Base-by-base conservation (phyloP, 75 land plant species). In the Picea glauca region DNA sequence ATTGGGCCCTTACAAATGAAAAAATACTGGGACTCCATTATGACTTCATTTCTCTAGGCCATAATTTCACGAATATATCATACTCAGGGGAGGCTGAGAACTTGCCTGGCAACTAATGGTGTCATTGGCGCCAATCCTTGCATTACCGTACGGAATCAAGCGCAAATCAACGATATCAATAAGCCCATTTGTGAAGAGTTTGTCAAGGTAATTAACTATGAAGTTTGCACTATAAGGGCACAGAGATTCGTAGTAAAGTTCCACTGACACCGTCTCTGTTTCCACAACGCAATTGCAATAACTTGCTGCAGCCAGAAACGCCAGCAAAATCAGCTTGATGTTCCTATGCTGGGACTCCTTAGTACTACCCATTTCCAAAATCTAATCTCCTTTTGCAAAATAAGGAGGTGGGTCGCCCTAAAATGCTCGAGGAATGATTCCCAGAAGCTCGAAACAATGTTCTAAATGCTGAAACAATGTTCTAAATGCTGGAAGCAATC, bases 141-240 rank as follows among this genome's bases (percentile, higher is more conserved):
- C 93, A 77, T 93, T 93, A 13, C 93, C 95, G 30, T 83, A 93
- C 14, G 95, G 94, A 58, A 91, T 77, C 75, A 93, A 84, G 17
- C 78, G 76, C 43, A 93, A 86, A 58, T 93, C 91, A 66, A 89
- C 86, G 56, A 89, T 79, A 43, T 84, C 81, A 65, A 87, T 82
- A 80, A 93, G 79, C 11, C 82, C 95, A 66, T 82, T 73, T 32
- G 74, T 64, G 78, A 93, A 87, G 75, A 93, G 66, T 72, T 84
- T 85, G 8, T 26, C 15, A 20, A 93, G 86, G 58, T 82, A 40
- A 62, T 93, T 88, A 66, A 87, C 86, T 58, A 92, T 76, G 83
- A 90, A 91, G 32, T 79, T 80, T 50, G 91, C 67, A 82, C 91
- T 84, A 74, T 84, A 88, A 1, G 94, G 94, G 78, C 94, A 91